phyloP scores from a whole-genome alignment of 2,329 filamentous ascomycete genomes.

The Cladosporium velox region DNA sequence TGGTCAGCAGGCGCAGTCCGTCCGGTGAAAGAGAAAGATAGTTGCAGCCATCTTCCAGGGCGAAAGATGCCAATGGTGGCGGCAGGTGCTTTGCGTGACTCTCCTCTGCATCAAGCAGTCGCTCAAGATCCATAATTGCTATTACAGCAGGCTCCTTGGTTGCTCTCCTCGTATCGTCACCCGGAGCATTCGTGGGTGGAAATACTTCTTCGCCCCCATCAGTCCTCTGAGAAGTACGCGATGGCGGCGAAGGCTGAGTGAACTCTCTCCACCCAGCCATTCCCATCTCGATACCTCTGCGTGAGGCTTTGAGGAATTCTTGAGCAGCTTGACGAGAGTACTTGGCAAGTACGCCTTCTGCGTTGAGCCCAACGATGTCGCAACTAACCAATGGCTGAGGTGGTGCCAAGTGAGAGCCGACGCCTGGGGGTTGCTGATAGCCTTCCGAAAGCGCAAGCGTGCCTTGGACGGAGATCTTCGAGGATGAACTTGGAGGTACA shows the following conservation, averaged over 20 bases:
- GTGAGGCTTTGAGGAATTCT: constrained; percentile 70
- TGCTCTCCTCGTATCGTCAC: constrained; percentile 56
- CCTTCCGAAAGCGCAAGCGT: constrained; percentile 55
- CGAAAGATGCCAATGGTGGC: constrained; percentile 70
- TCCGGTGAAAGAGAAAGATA: constrained; percentile 77
- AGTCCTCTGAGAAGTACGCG: constrained; percentile 8
- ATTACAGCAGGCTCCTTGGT: constrained; percentile 69
- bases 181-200: constrained; percentile 71
- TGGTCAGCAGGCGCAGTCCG: constrained; percentile 73
- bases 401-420: constrained; percentile 65
- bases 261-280: constrained; percentile 78
- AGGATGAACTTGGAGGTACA: constrained; percentile 71
- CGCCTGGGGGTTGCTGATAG: constrained; percentile 57
- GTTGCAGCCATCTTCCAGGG: constrained; percentile 72
- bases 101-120: constrained; percentile 52
- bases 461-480: constrained; percentile 69
- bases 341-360: constrained; percentile 50
- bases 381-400: constrained; percentile 68
- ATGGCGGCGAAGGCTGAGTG: constrained; percentile 61
- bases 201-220: constrained; percentile 47
- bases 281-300: constrained; percentile 64
- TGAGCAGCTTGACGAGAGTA: constrained; percentile 70
- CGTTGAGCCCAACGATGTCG: constrained; percentile 70
- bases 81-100: constrained; percentile 52
- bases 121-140: constrained; percentile 71